A percentile compares a stretch with the other conserved stretches of the same genome.
These are phyloP conservation scores for Polysphondylium violaceum DNA, from an alignment of 78 protist genomes.

Conservation along the genomic window DNA sequence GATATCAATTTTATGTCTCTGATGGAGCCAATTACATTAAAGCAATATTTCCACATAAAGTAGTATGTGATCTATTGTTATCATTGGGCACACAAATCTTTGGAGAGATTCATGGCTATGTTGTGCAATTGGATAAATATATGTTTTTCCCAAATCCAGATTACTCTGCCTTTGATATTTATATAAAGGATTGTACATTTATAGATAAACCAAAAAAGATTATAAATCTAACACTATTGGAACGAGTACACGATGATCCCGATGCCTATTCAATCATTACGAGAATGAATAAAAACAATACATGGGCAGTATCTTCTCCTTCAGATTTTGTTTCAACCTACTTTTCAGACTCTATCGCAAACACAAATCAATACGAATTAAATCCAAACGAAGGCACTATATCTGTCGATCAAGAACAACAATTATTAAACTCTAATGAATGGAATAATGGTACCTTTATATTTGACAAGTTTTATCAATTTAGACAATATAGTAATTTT, in stretches of 20 bases:
- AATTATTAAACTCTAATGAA: not conserved
- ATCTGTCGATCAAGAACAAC: not conserved
- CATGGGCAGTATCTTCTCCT: not conserved
- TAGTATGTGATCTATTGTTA: not conserved
- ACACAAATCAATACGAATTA: not conserved
- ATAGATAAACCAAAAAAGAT: not conserved
- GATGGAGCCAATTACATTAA: not conserved
- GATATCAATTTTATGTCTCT: not conserved
- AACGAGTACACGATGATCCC: not conserved
- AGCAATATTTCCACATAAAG: not conserved
- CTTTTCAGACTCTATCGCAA: not conserved
- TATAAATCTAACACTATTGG: not conserved
- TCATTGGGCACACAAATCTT: not conserved
- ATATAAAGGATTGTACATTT: not conserved
- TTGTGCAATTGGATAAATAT: not conserved
- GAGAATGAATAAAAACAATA: not conserved
- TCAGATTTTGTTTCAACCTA: not conserved
- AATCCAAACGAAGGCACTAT: not conserved
- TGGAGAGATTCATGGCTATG: not conserved
- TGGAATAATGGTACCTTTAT: not conserved
- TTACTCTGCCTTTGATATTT: not conserved
- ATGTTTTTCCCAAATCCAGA: not conserved
- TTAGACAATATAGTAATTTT: too few species aligned
- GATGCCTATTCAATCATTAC: not conserved
- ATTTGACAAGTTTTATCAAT: too few species aligned